Conservation (phyloP, 352 stramenopile species). For the Globisporangium heterothallicum region DNA sequence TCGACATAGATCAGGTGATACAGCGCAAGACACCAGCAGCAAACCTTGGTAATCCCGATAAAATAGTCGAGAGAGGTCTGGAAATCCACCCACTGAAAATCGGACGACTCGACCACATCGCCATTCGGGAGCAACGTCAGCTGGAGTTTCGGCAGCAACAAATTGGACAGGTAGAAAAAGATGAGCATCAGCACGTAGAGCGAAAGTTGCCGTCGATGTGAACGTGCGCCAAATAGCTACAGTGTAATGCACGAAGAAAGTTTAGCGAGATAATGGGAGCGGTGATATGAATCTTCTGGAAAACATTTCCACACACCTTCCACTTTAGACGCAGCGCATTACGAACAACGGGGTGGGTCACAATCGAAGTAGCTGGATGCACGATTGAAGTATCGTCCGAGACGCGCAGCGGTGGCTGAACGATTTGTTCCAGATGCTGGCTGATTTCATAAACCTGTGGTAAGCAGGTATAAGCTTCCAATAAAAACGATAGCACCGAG, state of each 20-base stretch:
- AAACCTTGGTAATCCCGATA: slow-evolving; percentile 33
- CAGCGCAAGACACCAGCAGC: slow-evolving; percentile 34
- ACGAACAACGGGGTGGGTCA: slow-evolving; percentile 42
- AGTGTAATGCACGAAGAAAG: background rate
- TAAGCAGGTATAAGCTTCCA: slow-evolving; percentile 1
- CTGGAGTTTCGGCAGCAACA: slow-evolving; percentile 38
- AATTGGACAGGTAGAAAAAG: slow-evolving; percentile 52
- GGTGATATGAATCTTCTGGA: background rate
- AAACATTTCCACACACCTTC: slow-evolving; percentile 21
- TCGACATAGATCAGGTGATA: slow-evolving; percentile 59
- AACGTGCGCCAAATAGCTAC: slow-evolving; percentile 29
- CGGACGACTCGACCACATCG: slow-evolving; percentile 20
- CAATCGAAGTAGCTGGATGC: slow-evolving; percentile 14
- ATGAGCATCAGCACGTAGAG: slow-evolving; percentile 44
- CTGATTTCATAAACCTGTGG: slow-evolving; percentile 35
- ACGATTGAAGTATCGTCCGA: slow-evolving; percentile 21
- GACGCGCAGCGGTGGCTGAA: slow-evolving; percentile 21
- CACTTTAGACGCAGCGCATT: slow-evolving; percentile 53
- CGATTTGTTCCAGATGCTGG: slow-evolving; percentile 35
- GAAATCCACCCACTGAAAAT: slow-evolving; percentile 37
- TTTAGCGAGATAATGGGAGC: too few relatives aligned
- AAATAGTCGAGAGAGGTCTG: slow-evolving; percentile 32
- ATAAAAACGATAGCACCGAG: too few relatives aligned
- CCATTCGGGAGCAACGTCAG: slow-evolving; percentile 22
- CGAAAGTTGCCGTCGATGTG: slow-evolving; percentile 36